These are phyloP conservation scores for Polychaeton citri DNA, from an alignment of 2,329 filamentous ascomycete genomes.

Conservation along the genomic window DNA sequence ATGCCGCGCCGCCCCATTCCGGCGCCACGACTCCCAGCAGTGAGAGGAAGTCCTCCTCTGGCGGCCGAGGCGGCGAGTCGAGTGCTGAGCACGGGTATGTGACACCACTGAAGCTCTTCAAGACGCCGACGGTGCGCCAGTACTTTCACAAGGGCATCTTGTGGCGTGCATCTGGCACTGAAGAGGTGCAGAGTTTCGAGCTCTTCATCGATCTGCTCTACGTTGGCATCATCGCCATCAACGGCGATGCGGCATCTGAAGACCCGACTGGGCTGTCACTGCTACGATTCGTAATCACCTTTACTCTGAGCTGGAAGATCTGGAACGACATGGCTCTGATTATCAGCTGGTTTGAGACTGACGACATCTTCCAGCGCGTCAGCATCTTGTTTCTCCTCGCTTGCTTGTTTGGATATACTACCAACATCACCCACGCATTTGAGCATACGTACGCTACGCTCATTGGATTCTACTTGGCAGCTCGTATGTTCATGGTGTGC, in stretches of 20 bases:
- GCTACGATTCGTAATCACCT: conserved; percentile 45
- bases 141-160: conserved; percentile 54
- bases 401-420: conserved; percentile 50
- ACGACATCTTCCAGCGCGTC: conserved; percentile 46
- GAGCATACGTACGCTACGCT: conserved; percentile 43
- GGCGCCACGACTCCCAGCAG: conserved; percentile 11
- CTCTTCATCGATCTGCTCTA: conserved; percentile 53
- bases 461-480: conserved; percentile 46
- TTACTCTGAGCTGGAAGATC: conserved; percentile 51
- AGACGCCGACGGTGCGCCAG: conserved; percentile 47
- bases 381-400: conserved; percentile 48
- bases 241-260: conserved; percentile 48
- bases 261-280: conserved; percentile 41
- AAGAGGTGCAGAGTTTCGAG: conserved; percentile 51
- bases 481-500: conserved; percentile 39
- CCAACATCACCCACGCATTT: conserved; percentile 47
- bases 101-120: conserved; percentile 41
- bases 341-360: conserved; percentile 48
- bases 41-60: conserved; percentile 1
- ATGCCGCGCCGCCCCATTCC: conserved; percentile 6
- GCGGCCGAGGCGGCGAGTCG: conserved; percentile 1
- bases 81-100: conserved; percentile 10
- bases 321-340: conserved; percentile 47
- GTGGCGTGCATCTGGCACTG: conserved; percentile 45
- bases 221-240: conserved; percentile 50